phyloP scores from a whole-genome alignment of 768 basidiomycete species.

The Hysterangium stoloniferum region DNA sequence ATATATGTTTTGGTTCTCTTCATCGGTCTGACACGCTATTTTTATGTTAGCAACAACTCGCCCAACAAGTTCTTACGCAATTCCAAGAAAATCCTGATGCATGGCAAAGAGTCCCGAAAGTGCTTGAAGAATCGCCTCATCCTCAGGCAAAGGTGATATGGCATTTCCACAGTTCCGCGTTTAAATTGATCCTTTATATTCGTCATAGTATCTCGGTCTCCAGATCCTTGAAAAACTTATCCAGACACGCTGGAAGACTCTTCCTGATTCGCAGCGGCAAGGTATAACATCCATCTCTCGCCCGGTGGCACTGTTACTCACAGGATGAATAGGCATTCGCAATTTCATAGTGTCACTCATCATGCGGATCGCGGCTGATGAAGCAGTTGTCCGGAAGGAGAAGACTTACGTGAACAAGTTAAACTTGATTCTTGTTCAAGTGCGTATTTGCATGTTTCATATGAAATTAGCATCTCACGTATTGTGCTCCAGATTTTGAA shows the following conservation, averaged over 20 bases:
- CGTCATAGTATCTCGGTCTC: constrained; percentile 35
- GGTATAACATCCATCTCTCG: constrained; percentile 19
- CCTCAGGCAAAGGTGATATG: constrained; percentile 33
- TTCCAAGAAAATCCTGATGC: constrained; percentile 43
- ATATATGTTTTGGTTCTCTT: background rate
- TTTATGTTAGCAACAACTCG: constrained; percentile 33
- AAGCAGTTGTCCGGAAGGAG: constrained; percentile 32
- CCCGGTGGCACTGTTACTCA: constrained; percentile 5
- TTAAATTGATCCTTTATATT: background rate
- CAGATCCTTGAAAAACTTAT: constrained; percentile 43
- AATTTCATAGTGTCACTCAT: constrained; percentile 42
- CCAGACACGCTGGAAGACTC: constrained; percentile 38
- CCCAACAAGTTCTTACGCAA: constrained; percentile 38
- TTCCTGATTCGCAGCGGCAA: constrained; percentile 37
- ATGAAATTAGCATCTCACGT: background rate
- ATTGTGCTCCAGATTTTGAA: constrained; percentile 33
- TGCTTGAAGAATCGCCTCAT: constrained; percentile 33
- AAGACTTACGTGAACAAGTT: constrained; percentile 40
- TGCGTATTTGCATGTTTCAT: constrained; percentile 15
- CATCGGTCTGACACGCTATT: background rate
- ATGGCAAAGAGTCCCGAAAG: constrained; percentile 41
- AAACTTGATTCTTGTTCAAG: constrained; percentile 42
- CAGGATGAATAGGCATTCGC: constrained; percentile 28
- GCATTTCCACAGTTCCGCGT: background rate
- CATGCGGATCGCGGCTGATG: constrained; percentile 36